These are phyloP conservation scores for Wallacemonas collosoma DNA, from an alignment of 208 protist species.

Conservation along the genomic window DNA sequence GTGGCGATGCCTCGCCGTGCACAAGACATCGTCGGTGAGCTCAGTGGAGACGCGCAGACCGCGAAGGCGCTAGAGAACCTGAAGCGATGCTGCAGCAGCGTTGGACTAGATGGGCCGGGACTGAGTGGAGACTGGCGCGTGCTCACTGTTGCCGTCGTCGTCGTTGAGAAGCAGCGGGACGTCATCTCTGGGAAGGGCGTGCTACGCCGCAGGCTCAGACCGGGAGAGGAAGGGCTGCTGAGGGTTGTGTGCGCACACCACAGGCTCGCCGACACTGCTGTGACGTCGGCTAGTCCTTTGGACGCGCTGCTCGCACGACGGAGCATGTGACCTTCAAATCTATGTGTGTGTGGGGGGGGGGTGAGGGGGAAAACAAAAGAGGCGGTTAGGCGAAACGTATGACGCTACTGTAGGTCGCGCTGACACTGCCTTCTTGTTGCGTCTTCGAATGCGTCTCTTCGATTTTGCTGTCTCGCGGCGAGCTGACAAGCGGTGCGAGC, in stretches of 20 bases:
- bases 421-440: no score
- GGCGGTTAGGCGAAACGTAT: no score
- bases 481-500: no score
- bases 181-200: neutral
- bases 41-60: neutral
- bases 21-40: neutral
- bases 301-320: conserved; percentile 10
- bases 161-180: neutral
- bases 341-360: no score
- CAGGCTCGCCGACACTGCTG: neutral
- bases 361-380: no score
- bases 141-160: neutral
- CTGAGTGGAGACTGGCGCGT: neutral
- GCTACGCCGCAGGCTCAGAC: neutral
- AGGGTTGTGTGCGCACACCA: conserved; percentile 1
- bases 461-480: no score
- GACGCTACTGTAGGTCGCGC: no score
- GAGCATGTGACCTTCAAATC: conserved; percentile 1
- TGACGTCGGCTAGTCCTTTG: neutral
- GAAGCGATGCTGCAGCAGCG: neutral
- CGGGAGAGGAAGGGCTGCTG: neutral
- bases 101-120: neutral
- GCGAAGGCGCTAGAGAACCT: neutral
- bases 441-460: no score
- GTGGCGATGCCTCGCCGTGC: neutral